Evolutionary conservation across 495 filamentous ascomycete species (phyloP).

Genomic region (Aspergillus hancockii): DNA sequence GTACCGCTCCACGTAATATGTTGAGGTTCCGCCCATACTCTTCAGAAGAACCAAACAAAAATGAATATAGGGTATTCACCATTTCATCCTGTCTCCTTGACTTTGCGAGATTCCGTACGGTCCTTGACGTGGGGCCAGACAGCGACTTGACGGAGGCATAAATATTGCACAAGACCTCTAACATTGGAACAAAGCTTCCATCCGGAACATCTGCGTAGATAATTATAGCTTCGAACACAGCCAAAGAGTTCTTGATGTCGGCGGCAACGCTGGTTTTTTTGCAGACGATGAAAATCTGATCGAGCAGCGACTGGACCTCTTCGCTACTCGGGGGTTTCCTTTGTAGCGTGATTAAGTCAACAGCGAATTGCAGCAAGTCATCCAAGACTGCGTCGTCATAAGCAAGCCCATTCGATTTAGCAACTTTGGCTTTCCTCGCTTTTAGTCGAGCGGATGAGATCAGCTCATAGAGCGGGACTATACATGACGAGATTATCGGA

Average conservation of each 20-base stretch:
- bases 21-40: slow-evolving; percentile 57
- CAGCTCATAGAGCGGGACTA: slow-evolving; percentile 42
- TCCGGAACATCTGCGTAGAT: slow-evolving; percentile 77
- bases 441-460: slow-evolving; percentile 40
- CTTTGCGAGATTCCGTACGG: slow-evolving; percentile 72
- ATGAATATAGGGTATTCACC: slow-evolving; percentile 62
- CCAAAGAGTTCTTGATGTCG: slow-evolving; percentile 75
- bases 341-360: slow-evolving; percentile 83
- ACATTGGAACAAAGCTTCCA: slow-evolving; percentile 62
- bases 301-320: slow-evolving; percentile 67
- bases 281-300: slow-evolving; percentile 70
- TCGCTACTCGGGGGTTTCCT: slow-evolving; percentile 70
- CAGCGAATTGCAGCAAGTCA: slow-evolving; percentile 70
- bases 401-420: slow-evolving; percentile 41
- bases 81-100: slow-evolving; percentile 77
- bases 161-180: slow-evolving; percentile 81
- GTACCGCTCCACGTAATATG: slow-evolving; percentile 66
- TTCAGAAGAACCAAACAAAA: slow-evolving; percentile 54
- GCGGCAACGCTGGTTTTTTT: slow-evolving; percentile 68
- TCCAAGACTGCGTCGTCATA: slow-evolving; percentile 68
- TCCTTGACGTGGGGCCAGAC: slow-evolving; percentile 71
- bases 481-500: slow-evolving; percentile 43
- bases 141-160: slow-evolving; percentile 72
- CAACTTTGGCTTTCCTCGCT: slow-evolving; percentile 54
- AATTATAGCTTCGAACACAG: slow-evolving; percentile 76